Evolutionary conservation across 352 stramenopile genomes (phyloP), one percentile per base, ranked within the genome.

Genomic region (Phytophthora litchii): DNA sequence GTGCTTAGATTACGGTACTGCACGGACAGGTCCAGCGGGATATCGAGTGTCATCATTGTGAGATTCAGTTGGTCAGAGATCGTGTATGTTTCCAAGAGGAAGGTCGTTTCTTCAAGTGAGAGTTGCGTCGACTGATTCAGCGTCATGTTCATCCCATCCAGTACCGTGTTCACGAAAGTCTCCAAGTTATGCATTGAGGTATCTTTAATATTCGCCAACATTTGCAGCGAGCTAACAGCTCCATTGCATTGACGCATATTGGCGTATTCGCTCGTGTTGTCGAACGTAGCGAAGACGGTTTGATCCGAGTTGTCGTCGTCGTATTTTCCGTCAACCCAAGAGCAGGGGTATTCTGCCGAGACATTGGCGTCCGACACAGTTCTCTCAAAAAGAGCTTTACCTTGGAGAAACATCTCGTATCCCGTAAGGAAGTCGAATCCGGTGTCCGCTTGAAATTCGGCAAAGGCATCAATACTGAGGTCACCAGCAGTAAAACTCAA

Each of bases 331-430:
- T 79, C 73, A 1, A 68, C 61, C 54, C 41, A 65, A 1, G 43
- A 53, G 45, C 73, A 82, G 25, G 66, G 66, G 11, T 82, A 82
- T 12, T 52, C 11, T 3, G 54, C 46, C 1, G 58, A 64, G 2
- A 67, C 62, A 34, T 79, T 66, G 2, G 70, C 63, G 42, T 83
- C 74, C 0, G 74, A 78, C 0, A 78, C 40, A 0, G 59, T 67
- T 3, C 70, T 46, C 16, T 83, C 74, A 11, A 80, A 64, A n/a
- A 80, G 35, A 13, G 70, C 41, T 37, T 80, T 76, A 31, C 67
- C 70, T 32, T 83, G 74, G 1, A 83, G 50, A 10, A 80, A 61
- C 36, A 83, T 56, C 12, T 83, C 74, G 48, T 74, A 83, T 6
- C 38, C 44, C 20, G 54, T 72, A 9, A 53, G n/a, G 36, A 62